Base-by-base conservation (phyloP, 2,329 filamentous ascomycete species). In the Pseudogymnoascus sp. region DNA sequence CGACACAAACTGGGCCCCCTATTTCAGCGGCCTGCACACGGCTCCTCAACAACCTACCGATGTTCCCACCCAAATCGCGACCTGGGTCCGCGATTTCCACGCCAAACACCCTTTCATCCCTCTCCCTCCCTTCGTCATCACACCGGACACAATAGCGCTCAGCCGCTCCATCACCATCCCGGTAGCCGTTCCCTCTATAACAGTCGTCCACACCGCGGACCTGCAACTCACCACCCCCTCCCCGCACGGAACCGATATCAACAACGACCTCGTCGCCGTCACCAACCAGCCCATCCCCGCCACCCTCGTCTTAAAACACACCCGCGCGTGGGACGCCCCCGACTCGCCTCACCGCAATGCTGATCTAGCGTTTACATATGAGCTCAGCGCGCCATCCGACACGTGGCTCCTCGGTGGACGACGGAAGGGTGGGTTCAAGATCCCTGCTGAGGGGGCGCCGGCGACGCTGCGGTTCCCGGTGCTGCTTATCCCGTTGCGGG, bases 351-450 rank as follows among this genome's bases (percentile, higher is more conserved):
- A 71, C 3, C 60, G 68, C 13, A 71, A 70, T 37, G 60, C 65
- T 0, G 79, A 84, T 21, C 77, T 92, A 1, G 85, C 92, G 64
- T 96, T 96, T 70, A 85, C 87, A 66, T 95, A 94, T 73, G 92
- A 96, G 67, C 79, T 97, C 21, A 84, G 85, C 11, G 87, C 87
- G 0, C 84, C 86, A 13, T 76, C 82, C 1, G 91, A 93, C 39
- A 81, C 84, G 0, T 97, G 93, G 93, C 82, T 97, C 1, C 77
- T 97, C 2, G 92, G 91, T 21, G 93, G 92, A 0, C 84, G 88
- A 44, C 82, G 89, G 58, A 88, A 90, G 65, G 89, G 88, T 0
- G 89, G 90, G 69, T 95, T 96, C 69, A 81, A 81, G 5, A 84
- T 87, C 31, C 79, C 83, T 0, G 74, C 78, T 13, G 80, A 77